phyloP scores from a whole-genome alignment of 352 stramenopile species.

The Pythium vanterpoolii region DNA sequence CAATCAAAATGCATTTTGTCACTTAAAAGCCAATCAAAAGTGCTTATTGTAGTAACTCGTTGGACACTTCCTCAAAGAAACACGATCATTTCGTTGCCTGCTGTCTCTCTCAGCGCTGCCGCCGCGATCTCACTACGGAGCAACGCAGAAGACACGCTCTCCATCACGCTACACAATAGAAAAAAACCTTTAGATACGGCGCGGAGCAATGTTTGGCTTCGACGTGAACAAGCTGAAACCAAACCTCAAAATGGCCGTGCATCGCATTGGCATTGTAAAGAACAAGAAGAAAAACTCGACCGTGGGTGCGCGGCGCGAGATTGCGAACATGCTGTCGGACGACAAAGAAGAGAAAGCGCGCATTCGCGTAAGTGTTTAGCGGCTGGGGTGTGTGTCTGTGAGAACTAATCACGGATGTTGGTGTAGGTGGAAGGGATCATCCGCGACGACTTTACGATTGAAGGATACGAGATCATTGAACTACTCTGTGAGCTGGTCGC shows the following conservation, averaged over 20 bases:
- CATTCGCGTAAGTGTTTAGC: slow-evolving; percentile 78
- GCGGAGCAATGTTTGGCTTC: slow-evolving; percentile 81
- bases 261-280: slow-evolving; percentile 89
- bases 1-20: background rate
- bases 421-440: slow-evolving; percentile 90
- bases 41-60: background rate
- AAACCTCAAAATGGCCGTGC: slow-evolving; percentile 92
- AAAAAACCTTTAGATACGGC: background rate
- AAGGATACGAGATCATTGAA: slow-evolving; percentile 95
- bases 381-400: background rate
- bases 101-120: background rate
- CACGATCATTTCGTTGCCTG: background rate
- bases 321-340: slow-evolving; percentile 75
- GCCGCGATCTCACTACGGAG: background rate
- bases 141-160: background rate
- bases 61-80: background rate
- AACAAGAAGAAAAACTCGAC: slow-evolving; percentile 90
- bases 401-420: background rate
- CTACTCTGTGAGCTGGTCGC: slow-evolving; percentile 92
- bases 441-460: slow-evolving; percentile 93
- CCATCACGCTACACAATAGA: background rate
- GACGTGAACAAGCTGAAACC: slow-evolving; percentile 91
- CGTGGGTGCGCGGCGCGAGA: slow-evolving; percentile 68
- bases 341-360: slow-evolving; percentile 93
- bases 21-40: slow-evolving; percentile 13